phyloP scores from a whole-genome alignment of 1,284 basidiomycete genomes.

The Moesziomyces globuligerus region DNA sequence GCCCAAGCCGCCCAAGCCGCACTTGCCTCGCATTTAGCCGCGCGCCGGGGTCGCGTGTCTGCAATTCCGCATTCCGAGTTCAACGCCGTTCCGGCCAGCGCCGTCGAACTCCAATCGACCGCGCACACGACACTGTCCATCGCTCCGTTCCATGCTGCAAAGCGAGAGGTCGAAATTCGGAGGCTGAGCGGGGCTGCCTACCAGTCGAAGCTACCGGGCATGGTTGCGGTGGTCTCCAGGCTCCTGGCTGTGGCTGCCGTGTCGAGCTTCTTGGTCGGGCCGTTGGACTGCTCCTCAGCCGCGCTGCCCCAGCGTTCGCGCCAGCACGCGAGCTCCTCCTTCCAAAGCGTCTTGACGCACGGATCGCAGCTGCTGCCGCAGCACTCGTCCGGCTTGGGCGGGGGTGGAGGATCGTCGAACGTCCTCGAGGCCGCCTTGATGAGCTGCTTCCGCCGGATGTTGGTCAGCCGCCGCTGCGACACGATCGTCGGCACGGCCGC shows the following conservation, averaged over 20 bases:
- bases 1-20: no score
- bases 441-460: slow-evolving; percentile 53
- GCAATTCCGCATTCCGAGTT: slow-evolving; percentile 10
- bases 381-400: slow-evolving; percentile 52
- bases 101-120: not conserved
- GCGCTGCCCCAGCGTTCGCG: slow-evolving; percentile 42
- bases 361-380: slow-evolving; percentile 53
- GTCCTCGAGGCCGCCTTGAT: slow-evolving; percentile 42
- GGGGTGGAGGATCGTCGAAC: slow-evolving; percentile 48
- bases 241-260: not conserved
- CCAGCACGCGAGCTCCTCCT: slow-evolving; percentile 51
- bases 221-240: slow-evolving; percentile 2
- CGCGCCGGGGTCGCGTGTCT: not conserved
- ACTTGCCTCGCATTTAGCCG: not conserved
- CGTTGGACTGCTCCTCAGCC: slow-evolving; percentile 9
- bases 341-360: slow-evolving; percentile 57
- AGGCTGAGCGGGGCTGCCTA: not conserved
- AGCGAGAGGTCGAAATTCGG: not conserved
- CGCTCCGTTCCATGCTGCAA: not conserved
- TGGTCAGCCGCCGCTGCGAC: slow-evolving; percentile 40
- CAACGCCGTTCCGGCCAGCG: not conserved
- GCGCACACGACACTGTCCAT: not conserved
- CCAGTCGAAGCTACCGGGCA: slow-evolving; percentile 46
- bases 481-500: slow-evolving; percentile 30
- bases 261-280: not conserved